Evolutionary conservation across 441 rosid species (phyloP).

Genomic region (Isatis lusitanica): DNA sequence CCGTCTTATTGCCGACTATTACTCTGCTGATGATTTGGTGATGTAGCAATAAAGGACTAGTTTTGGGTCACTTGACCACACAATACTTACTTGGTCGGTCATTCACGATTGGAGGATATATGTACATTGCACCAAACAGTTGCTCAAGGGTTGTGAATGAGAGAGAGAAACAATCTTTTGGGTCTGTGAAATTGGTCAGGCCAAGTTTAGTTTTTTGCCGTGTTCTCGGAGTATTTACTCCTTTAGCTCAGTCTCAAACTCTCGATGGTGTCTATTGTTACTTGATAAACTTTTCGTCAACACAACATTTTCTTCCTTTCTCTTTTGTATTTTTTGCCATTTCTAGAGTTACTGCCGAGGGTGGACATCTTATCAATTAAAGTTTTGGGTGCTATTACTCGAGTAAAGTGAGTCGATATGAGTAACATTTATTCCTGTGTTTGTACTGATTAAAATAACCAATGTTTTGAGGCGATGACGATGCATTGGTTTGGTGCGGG

Average conservation of each 20-base stretch:
- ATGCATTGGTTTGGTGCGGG: slow-evolving; percentile 3
- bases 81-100: slow-evolving; percentile 3
- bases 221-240: neutral
- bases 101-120: slow-evolving; percentile 20
- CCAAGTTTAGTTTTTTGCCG: slow-evolving; percentile 35
- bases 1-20: slow-evolving; percentile 92
- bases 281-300: neutral
- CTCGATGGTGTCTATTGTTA: slow-evolving; percentile 7
- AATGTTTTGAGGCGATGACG: neutral
- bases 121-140: slow-evolving; percentile 29
- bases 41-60: slow-evolving; percentile 29
- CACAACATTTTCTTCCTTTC: neutral
- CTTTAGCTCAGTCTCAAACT: slow-evolving; percentile 3
- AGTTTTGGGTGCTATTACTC: neutral
- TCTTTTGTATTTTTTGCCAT: slow-evolving; percentile 13
- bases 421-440: too few relatives aligned
- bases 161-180: slow-evolving; percentile 16
- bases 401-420: neutral
- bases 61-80: slow-evolving; percentile 4
- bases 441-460: too few relatives aligned
- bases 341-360: neutral
- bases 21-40: slow-evolving; percentile 96
- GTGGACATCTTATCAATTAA: neutral
- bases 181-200: slow-evolving; percentile 22
- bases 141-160: slow-evolving; percentile 26